Percentiles rank a stretch among this genome's conserved stretches.
phyloP scores from a whole-genome alignment of 768 basidiomycete genomes.

The Termitomyces sp. region DNA sequence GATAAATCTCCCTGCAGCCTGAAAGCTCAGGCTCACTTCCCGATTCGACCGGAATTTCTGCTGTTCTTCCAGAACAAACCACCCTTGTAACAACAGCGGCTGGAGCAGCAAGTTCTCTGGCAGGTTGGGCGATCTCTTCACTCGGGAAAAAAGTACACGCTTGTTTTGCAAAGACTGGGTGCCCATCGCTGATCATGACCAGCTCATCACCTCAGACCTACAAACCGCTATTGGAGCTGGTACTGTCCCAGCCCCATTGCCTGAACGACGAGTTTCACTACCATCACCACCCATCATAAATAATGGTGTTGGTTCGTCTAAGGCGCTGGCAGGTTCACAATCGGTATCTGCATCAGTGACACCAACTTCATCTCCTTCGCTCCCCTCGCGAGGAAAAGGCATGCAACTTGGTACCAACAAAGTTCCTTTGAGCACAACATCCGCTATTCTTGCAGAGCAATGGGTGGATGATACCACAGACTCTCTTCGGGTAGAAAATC shows the following conservation, averaged over 20 bases:
- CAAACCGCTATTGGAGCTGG: constrained; percentile 56
- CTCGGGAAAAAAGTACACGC: constrained; percentile 69
- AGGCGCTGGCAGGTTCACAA: background rate
- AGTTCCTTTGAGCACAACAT: constrained; percentile 25
- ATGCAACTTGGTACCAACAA: constrained; percentile 69
- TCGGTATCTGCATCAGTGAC: constrained; percentile 4
- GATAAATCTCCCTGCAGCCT: constrained; percentile 21
- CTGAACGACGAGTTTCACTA: constrained; percentile 39
- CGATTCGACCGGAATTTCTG: constrained; percentile 23
- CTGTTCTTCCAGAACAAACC: constrained; percentile 29
- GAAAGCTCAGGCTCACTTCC: constrained; percentile 26
- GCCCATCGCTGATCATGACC: constrained; percentile 5
- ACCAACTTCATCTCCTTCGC: constrained; percentile 9
- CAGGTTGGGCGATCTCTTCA: constrained; percentile 95
- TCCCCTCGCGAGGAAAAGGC: constrained; percentile 41
- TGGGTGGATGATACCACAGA: constrained; percentile 52
- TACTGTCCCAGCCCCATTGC: constrained; percentile 7
- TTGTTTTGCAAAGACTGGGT: background rate
- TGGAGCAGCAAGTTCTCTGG: constrained; percentile 86
- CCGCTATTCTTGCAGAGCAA: constrained; percentile 42
- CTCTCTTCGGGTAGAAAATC: constrained; percentile 36
- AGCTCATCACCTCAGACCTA: constrained; percentile 72
- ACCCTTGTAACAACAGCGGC: constrained; percentile 81
- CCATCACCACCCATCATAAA: constrained; percentile 29
- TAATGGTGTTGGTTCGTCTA: constrained; percentile 4